phyloP scores from a whole-genome alignment of 495 filamentous ascomycete species.

The Penicillium ochrochloron region DNA sequence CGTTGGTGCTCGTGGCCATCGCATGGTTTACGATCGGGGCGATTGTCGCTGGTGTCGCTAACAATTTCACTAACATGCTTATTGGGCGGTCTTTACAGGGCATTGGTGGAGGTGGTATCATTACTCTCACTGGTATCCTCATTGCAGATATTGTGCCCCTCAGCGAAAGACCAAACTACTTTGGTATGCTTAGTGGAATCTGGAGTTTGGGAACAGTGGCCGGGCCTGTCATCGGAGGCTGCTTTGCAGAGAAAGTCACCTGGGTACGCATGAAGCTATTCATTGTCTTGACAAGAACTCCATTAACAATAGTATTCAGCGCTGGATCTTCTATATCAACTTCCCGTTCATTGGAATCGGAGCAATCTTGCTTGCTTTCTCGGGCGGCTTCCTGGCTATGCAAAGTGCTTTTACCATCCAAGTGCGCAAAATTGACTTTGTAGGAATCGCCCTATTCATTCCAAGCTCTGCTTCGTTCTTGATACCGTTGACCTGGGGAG shows the following conservation, averaged over 20 bases:
- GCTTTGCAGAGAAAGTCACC: slow-evolving; percentile 60
- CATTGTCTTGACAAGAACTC: neutral
- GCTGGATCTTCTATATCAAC: slow-evolving; percentile 58
- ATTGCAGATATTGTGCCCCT: slow-evolving; percentile 67
- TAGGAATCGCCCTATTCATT: slow-evolving; percentile 58
- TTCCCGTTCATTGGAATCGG: slow-evolving; percentile 53
- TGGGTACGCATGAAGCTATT: slow-evolving; percentile 47
- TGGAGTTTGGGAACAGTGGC: slow-evolving; percentile 66
- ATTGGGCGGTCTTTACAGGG: slow-evolving; percentile 68
- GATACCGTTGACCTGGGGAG: slow-evolving; percentile 53
- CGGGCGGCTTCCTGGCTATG: slow-evolving; percentile 45
- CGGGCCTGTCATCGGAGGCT: slow-evolving; percentile 69
- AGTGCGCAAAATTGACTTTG: slow-evolving; percentile 57
- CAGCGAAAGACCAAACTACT: slow-evolving; percentile 44
- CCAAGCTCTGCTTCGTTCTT: slow-evolving; percentile 46
- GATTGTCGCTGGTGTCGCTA: slow-evolving; percentile 54
- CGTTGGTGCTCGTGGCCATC: slow-evolving; percentile 49
- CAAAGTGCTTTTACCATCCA: slow-evolving; percentile 36
- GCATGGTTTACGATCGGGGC: slow-evolving; percentile 59
- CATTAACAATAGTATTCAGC: slow-evolving; percentile 17
- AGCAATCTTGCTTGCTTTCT: slow-evolving; percentile 43
- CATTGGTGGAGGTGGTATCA: slow-evolving; percentile 69
- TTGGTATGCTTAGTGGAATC: slow-evolving; percentile 51
- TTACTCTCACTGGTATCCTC: slow-evolving; percentile 64
- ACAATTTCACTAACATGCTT: slow-evolving; percentile 63